phyloP scores from a whole-genome alignment of 352 stramenopile species.

The Detonula confervacea region DNA sequence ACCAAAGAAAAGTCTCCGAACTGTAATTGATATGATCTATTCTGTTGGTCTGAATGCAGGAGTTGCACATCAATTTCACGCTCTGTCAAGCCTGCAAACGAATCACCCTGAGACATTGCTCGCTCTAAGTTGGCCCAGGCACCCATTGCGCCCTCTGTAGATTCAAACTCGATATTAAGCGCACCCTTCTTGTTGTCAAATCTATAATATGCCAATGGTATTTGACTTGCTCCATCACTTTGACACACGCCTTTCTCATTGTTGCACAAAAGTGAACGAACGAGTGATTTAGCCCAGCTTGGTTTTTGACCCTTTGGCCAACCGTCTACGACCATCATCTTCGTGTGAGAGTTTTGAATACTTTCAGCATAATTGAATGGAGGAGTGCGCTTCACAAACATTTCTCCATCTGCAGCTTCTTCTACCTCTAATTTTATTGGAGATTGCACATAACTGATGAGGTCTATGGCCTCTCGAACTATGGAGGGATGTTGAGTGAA shows the following conservation, averaged over 20 bases:
- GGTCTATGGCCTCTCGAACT: constrained; percentile 30
- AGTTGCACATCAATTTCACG: constrained; percentile 10
- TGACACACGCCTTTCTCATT: neutral
- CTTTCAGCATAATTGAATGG: constrained; percentile 38
- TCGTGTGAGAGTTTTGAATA: constrained; percentile 18
- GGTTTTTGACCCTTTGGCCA: constrained; percentile 11
- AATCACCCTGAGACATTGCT: neutral
- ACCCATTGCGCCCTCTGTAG: constrained; percentile 5
- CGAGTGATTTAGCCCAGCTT: constrained; percentile 11
- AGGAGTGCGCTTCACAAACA: constrained; percentile 17
- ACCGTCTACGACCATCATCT: constrained; percentile 33
- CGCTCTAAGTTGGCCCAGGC: constrained; percentile 39
- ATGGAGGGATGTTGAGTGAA: neutral
- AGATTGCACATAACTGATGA: constrained; percentile 12
- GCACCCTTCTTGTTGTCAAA: constrained; percentile 18
- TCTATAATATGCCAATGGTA: constrained; percentile 25
- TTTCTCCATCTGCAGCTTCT: constrained; percentile 1
- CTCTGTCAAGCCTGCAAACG: neutral
- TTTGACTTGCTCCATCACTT: constrained; percentile 4
- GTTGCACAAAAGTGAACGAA: constrained; percentile 27
- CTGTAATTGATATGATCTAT: constrained; percentile 19
- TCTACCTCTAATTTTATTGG: constrained; percentile 13
- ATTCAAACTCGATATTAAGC: constrained; percentile 51
- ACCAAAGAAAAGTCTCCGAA: constrained; percentile 23
- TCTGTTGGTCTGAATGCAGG: constrained; percentile 5